Conservation (phyloP, 73 alveolate genomes). For the Tetrahymena malaccensis region DNA sequence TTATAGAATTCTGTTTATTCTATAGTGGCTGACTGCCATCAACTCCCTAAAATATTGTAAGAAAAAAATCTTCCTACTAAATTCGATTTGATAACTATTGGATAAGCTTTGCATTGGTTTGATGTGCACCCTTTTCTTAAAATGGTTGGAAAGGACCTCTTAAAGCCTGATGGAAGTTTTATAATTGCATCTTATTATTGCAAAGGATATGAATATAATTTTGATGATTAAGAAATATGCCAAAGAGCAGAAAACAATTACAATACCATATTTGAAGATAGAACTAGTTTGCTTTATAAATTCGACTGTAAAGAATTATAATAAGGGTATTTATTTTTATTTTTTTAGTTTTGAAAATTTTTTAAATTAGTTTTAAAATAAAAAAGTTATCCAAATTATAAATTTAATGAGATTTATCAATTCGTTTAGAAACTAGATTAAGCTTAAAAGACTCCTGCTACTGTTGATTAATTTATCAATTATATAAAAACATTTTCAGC, state of each 20-base stretch:
- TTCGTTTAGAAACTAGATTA: not conserved
- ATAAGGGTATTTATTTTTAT: not conserved
- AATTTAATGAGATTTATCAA: not conserved
- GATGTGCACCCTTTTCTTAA: not conserved
- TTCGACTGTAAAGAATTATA: not conserved
- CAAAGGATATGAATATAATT: not conserved
- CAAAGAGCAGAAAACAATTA: not conserved
- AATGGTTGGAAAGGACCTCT: not conserved
- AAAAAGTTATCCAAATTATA: not conserved
- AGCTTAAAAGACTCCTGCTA: not conserved
- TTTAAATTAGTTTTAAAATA: not conserved
- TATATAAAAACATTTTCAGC: not conserved
- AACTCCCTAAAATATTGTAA: not conserved
- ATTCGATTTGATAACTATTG: not conserved
- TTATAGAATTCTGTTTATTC: not conserved
- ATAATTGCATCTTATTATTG: not conserved
- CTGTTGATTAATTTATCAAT: not conserved
- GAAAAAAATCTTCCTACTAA: not conserved
- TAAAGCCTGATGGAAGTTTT: not conserved
- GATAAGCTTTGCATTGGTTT: not conserved
- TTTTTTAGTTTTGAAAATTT: not conserved
- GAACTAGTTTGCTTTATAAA: not conserved
- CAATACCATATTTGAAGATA: not conserved
- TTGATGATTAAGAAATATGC: not conserved
- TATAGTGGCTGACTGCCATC: not conserved